phyloP scores from a whole-genome alignment of 2,329 filamentous ascomycete species.

The Exophiala aquamarina region DNA sequence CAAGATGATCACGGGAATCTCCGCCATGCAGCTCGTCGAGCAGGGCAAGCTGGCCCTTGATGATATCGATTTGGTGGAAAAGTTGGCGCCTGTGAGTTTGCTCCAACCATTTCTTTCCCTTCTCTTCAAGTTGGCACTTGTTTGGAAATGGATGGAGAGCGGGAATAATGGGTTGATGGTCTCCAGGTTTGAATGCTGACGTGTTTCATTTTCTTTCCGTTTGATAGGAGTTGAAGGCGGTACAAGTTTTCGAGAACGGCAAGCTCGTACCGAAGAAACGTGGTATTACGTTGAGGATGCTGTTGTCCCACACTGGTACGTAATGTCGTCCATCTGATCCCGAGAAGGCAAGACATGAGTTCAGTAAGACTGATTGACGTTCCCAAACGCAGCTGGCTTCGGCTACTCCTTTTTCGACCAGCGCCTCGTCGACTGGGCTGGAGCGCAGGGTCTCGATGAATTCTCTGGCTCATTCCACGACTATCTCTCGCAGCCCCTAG shows the following conservation, averaged over 20 bases:
- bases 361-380: neutral
- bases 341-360: neutral
- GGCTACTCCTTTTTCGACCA: slow-evolving; percentile 50
- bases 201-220: neutral
- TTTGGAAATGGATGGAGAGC: too few species aligned
- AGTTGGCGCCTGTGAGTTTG: slow-evolving; percentile 37
- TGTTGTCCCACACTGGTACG: slow-evolving; percentile 51
- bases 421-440: slow-evolving; percentile 38
- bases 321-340: slow-evolving; percentile 20
- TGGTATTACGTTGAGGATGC: slow-evolving; percentile 52
- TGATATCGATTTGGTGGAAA: slow-evolving; percentile 47
- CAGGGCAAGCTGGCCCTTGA: slow-evolving; percentile 50
- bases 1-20: slow-evolving; percentile 55
- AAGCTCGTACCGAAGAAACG: slow-evolving; percentile 39
- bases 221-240: slow-evolving; percentile 44
- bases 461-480: slow-evolving; percentile 51
- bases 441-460: slow-evolving; percentile 57
- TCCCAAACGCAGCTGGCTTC: slow-evolving; percentile 33
- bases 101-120: too few species aligned
- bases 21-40: slow-evolving; percentile 60
- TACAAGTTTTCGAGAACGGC: slow-evolving; percentile 45
- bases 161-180: too few species aligned
- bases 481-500: slow-evolving; percentile 52
- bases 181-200: too few species aligned
- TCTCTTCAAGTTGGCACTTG: neutral